Base-by-base conservation (phyloP, 352 stramenopile species). In the Thalassiosira exigua region DNA sequence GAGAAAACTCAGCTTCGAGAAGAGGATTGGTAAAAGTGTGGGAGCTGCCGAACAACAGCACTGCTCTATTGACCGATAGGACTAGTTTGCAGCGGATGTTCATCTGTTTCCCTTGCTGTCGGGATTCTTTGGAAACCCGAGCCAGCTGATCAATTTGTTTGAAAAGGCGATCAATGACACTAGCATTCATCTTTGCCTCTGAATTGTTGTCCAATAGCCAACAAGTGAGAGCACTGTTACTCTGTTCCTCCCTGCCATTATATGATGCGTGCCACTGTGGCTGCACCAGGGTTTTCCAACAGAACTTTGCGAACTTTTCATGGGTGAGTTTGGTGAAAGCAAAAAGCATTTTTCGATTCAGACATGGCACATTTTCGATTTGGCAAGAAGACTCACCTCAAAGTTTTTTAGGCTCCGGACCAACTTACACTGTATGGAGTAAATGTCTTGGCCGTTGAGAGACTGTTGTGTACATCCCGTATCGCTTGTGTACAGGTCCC, bases 291-390 rank as follows among this genome's bases (percentile, higher is more conserved):
- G 72, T 65, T 27, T 73, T 85, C 81, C 83, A 90, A 44, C 79
- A 87, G 67, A 74, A 90, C 46, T 86, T 87, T 0, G 79, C 79
- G 75, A 90, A 90, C 46, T 87, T 54, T 75, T 86, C 87, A 57
- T 90, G n/a, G n/a, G n/a, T n/a, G n/a, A n/a, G n/a, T n/a, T n/a
- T n/a, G n/a, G n/a, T n/a, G n/a, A n/a, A n/a, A n/a, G n/a, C n/a
- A n/a, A n/a, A n/a, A n/a, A n/a, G n/a, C n/a, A n/a, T n/a, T n/a
- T n/a, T n/a, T n/a, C n/a, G n/a, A n/a, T n/a, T n/a, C n/a, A n/a
- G n/a, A n/a, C n/a, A n/a, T n/a, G n/a, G n/a, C n/a, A n/a, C n/a
- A n/a, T n/a, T n/a, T n/a, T n/a, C n/a, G n/a, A n/a, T n/a, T n/a
- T n/a, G n/a, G n/a, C n/a, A n/a, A n/a, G n/a, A n/a, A n/a, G n/a